phyloP scores from a whole-genome alignment of 352 stramenopile species.

The Globisporangium iwayamae region DNA sequence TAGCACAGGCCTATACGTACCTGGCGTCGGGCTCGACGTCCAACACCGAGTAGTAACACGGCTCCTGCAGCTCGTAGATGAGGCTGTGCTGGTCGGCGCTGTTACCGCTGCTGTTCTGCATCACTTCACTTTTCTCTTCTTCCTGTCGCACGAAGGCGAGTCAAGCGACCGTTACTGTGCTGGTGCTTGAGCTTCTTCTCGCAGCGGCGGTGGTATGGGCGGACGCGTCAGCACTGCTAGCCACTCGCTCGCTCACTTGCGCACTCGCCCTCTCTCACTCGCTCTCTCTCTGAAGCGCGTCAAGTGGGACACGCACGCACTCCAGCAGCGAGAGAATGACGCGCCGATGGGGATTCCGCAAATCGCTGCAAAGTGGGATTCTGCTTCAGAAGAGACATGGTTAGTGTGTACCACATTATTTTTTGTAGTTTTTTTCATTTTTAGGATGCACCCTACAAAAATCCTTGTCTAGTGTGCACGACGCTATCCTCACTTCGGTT shows the following conservation, averaged over 20 bases:
- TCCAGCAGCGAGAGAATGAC: background rate
- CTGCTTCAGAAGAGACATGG: background rate
- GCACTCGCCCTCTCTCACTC: background rate
- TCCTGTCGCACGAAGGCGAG: background rate
- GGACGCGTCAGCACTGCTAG: background rate
- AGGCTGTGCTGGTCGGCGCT: constrained; percentile 19
- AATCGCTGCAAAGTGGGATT: background rate
- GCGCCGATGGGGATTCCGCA: background rate
- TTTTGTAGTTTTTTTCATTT: too few species aligned
- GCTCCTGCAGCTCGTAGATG: constrained; percentile 47
- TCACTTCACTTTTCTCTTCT: background rate
- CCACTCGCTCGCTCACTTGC: background rate
- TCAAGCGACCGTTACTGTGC: background rate
- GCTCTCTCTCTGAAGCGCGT: background rate
- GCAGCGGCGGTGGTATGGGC: background rate
- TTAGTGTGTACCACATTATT: background rate
- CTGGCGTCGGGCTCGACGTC: constrained; percentile 58
- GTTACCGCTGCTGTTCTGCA: constrained; percentile 14
- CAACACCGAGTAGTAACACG: constrained; percentile 68
- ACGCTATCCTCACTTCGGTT: background rate
- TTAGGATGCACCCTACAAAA: too few species aligned
- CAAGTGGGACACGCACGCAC: background rate
- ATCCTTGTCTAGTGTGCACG: background rate
- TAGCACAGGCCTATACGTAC: constrained; percentile 13
- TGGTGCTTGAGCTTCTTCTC: background rate